Base-by-base conservation (phyloP, 202 grass and related monocot genomes). In the Setaria viridis region DNA sequence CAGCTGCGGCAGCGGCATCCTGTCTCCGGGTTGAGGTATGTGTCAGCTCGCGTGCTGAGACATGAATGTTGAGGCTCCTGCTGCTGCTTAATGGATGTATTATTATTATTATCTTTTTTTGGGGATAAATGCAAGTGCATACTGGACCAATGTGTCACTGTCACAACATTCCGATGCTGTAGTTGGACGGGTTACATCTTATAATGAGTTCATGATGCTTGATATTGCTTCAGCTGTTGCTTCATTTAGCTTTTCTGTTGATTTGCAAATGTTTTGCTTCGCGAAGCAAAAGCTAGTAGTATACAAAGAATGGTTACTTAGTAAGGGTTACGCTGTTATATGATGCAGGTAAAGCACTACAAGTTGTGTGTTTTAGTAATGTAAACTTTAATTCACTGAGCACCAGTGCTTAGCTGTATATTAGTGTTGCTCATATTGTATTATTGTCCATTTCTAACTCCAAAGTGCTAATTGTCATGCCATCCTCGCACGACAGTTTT, bases 1-100 rank as follows among this genome's bases (percentile, higher is more conserved):
- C 93, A 92, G 87, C 85, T 99, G 48, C 89, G 91, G 66, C 93
- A 89, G 57, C 87, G 92, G 0, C 94, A 94, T 76, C 85, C 82
- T 17, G 94, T 99, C 41, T 96, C 96, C 16, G 91, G 88, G 80
- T 86, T 99, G 69, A 94, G 96, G 96, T 90, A 16, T 47, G 48
- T 62, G 19, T 15, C 51, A 35, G 21, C 57, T 53, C 30, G 21
- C 29, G 4, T 45, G 41, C 80, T 30, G 39, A 50, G 41, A 73
- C 7, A 74, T 55, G 48, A 74, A 20, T 55, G 32, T 81, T 74
- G 39, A 59, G 32, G 7, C 39, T 49, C 9, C 7, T 35, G 19
- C 74, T 45, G 1, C 51, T 45, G 5, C 82, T 20, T 76, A 56
- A 67, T 84, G 35, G 46, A 70, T 50, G 32, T 72, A 72, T 49